These are phyloP conservation scores for Psilocybe cyanescens DNA, from an alignment of 768 basidiomycete species.

Conservation along the genomic window DNA sequence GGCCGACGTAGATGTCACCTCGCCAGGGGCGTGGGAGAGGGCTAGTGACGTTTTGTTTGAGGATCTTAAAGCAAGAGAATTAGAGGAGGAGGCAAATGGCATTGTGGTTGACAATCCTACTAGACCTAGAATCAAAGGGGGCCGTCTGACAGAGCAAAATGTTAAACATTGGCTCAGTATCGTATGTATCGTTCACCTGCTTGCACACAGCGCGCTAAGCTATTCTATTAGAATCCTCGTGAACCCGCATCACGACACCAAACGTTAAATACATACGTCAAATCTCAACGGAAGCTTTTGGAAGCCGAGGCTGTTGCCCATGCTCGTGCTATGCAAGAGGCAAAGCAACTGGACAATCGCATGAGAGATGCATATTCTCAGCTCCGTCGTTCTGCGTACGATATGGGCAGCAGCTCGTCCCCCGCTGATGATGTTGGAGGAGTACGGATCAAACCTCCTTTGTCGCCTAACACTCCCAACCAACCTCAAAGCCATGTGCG, in stretches of 20 bases:
- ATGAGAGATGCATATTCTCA: slow-evolving; percentile 84
- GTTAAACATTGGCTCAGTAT: slow-evolving; percentile 80
- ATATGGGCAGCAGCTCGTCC: slow-evolving; percentile 51
- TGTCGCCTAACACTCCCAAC: slow-evolving; percentile 42
- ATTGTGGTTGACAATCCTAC: slow-evolving; percentile 54
- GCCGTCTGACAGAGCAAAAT: slow-evolving; percentile 75
- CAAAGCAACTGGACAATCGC: slow-evolving; percentile 71
- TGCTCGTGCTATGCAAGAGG: slow-evolving; percentile 78
- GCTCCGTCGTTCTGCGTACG: slow-evolving; percentile 78
- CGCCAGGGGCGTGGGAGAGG: slow-evolving; percentile 88
- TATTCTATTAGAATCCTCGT: slow-evolving; percentile 73
- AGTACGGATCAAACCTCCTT: slow-evolving; percentile 72
- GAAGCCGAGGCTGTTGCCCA: slow-evolving; percentile 84
- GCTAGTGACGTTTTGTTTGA: slow-evolving; percentile 84
- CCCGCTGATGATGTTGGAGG: slow-evolving; percentile 63
- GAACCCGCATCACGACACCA: slow-evolving; percentile 87
- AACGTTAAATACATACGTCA: slow-evolving; percentile 82
- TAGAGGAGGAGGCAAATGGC: slow-evolving; percentile 65
- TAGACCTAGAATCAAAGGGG: slow-evolving; percentile 68
- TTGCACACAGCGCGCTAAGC: slow-evolving; percentile 13
- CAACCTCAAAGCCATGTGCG: slow-evolving; percentile 44
- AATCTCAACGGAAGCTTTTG: slow-evolving; percentile 77
- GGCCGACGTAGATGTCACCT: slow-evolving; percentile 90
- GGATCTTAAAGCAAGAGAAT: slow-evolving; percentile 75
- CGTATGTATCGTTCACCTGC: slow-evolving; percentile 46